These are phyloP conservation scores for Arachis monticola DNA, from an alignment of 331 rosid species.

Conservation along the genomic window DNA sequence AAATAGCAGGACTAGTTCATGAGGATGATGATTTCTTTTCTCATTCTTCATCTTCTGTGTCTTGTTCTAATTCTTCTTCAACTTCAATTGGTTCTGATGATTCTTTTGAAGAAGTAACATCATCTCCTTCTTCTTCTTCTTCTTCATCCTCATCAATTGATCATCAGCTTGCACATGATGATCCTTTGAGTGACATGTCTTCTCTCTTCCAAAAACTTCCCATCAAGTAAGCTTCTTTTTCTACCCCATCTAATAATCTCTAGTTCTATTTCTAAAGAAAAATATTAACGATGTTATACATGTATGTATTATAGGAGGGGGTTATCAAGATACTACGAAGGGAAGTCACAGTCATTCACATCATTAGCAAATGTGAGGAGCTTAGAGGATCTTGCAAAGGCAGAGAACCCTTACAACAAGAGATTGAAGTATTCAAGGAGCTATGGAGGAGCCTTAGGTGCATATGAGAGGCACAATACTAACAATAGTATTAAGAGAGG, in stretches of 20 bases:
- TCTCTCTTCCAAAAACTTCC: constrained; percentile 53
- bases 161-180: constrained; percentile 7
- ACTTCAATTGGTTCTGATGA: constrained; percentile 38
- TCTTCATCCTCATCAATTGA: constrained; percentile 25
- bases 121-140: constrained; percentile 29
- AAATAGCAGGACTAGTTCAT: neutral
- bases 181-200: constrained; percentile 48
- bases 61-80: constrained; percentile 33
- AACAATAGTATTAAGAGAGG: constrained; percentile 35
- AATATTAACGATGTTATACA: neutral
- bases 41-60: constrained; percentile 29
- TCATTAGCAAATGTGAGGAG: constrained; percentile 49
- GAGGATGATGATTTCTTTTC: constrained; percentile 32
- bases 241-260: neutral
- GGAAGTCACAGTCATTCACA: constrained; percentile 57
- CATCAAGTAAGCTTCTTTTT: constrained; percentile 43
- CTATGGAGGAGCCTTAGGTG: constrained; percentile 32
- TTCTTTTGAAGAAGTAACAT: constrained; percentile 52
- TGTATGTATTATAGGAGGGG: constrained; percentile 48
- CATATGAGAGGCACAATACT: neutral
- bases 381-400: constrained; percentile 54
- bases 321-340: constrained; percentile 54
- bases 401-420: constrained; percentile 50
- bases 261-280: neutral
- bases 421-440: constrained; percentile 47